phyloP scores from a whole-genome alignment of 257 asterid genomes.

The Avicennia marina region DNA sequence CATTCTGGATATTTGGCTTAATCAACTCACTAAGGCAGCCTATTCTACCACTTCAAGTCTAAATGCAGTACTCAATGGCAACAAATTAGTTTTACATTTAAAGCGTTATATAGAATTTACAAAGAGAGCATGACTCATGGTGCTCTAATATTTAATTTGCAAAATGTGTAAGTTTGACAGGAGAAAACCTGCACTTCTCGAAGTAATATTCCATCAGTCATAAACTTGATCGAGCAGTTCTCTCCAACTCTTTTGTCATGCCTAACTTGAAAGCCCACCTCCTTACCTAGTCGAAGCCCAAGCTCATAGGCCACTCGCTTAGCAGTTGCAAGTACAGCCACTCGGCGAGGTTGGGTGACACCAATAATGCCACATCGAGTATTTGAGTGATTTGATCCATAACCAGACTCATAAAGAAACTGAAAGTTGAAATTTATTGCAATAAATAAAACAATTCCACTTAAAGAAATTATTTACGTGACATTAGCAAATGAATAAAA shows the following conservation, averaged over 20 bases:
- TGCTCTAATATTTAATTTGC: not conserved
- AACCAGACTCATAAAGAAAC: conserved; percentile 96
- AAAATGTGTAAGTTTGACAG: conserved; percentile 16
- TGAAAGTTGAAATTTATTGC: conserved; percentile 31
- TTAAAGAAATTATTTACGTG: not conserved
- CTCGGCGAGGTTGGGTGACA: conserved; percentile 97
- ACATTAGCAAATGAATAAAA: conserved; percentile 3
- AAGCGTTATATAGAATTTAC: no score
- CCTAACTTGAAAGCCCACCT: conserved; percentile 96
- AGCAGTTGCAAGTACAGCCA: conserved; percentile 96
- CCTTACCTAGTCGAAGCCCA: conserved; percentile 78
- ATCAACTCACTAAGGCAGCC: not conserved
- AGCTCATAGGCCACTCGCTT: conserved; percentile 94
- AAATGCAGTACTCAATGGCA: no score
- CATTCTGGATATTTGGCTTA: not conserved
- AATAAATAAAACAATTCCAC: conserved; percentile 9
- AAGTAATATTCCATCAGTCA: conserved; percentile 97
- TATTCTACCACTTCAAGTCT: no score
- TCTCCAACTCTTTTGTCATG: conserved; percentile 86
- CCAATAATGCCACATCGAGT: conserved; percentile 75
- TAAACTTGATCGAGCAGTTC: conserved; percentile 85
- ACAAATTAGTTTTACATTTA: no score
- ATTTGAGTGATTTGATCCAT: conserved; percentile 44
- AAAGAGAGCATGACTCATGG: not conserved
- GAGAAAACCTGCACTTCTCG: conserved; percentile 91